Conservation (phyloP, 139 green algal genomes). For the Penium margaritaceum region DNA sequence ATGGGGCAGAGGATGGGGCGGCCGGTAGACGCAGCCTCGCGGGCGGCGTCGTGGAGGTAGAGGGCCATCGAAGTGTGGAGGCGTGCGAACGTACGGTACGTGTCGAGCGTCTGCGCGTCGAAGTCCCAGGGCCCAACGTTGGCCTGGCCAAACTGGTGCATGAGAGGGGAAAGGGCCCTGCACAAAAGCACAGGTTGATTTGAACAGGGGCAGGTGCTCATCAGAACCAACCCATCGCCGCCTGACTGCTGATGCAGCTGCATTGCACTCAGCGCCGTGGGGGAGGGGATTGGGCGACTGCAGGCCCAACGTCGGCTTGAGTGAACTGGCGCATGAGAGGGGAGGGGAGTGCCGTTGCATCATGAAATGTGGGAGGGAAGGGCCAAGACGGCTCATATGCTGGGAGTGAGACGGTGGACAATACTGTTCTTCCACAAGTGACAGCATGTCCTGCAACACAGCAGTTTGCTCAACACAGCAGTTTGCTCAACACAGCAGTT, state of each 20-base stretch:
- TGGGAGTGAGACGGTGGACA: no score
- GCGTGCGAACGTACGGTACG: conserved; percentile 14
- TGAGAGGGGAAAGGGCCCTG: conserved; percentile 16
- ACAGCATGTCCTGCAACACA: no score
- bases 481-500: no score
- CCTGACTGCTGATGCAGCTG: not conserved
- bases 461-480: no score
- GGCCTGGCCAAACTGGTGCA: conserved; percentile 22
- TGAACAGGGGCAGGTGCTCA: no score
- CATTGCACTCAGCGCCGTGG: not conserved
- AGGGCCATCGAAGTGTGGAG: not conserved
- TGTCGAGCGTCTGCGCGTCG: not conserved
- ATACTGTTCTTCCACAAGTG: no score
- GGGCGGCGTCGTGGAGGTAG: not conserved
- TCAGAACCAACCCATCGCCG: no score
- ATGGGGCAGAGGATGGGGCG: conserved; percentile 20
- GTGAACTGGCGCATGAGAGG: not conserved
- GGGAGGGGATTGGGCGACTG: not conserved
- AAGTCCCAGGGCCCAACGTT: conserved; percentile 24
- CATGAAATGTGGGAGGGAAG: no score
- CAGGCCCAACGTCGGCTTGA: not conserved
- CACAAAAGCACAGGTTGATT: not conserved
- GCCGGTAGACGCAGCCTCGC: not conserved
- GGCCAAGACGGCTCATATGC: no score
- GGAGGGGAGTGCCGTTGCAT: no score